Conservation (phyloP, 768 basidiomycete genomes). For the Collybiopsis confluens region DNA sequence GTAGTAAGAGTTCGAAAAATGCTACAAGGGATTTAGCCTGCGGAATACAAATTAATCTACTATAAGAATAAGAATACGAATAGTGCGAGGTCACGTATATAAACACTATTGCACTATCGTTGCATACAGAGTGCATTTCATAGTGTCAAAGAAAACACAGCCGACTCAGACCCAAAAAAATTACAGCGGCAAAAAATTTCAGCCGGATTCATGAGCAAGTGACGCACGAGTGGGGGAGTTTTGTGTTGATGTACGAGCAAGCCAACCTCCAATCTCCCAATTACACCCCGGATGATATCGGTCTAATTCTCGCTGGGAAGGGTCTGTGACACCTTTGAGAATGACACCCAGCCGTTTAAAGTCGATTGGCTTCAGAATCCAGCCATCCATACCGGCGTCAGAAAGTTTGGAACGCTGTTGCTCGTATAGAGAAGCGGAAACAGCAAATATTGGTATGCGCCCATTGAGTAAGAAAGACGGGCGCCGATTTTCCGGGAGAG, state of each 20-base stretch:
- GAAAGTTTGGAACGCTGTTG: slow-evolving; percentile 50
- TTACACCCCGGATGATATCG: slow-evolving; percentile 46
- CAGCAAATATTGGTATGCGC: slow-evolving; percentile 77
- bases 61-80: neutral
- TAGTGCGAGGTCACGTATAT: neutral
- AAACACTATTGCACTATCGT: neutral
- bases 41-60: too few relatives aligned
- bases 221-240: neutral
- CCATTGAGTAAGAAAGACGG: slow-evolving; percentile 50
- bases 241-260: slow-evolving; percentile 17
- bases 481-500: slow-evolving; percentile 17
- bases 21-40: neutral
- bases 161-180: neutral
- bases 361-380: slow-evolving; percentile 81
- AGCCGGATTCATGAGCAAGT: neutral
- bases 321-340: slow-evolving; percentile 55
- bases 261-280: slow-evolving; percentile 67
- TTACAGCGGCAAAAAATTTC: neutral
- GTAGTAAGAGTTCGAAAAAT: neutral
- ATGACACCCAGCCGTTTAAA: slow-evolving; percentile 61
- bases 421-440: slow-evolving; percentile 69
- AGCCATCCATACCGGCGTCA: slow-evolving; percentile 66
- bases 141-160: neutral
- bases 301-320: slow-evolving; percentile 44
- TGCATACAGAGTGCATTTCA: neutral